Conservation (phyloP, 805 yeast species). For the Lipomyces oligophaga region DNA sequence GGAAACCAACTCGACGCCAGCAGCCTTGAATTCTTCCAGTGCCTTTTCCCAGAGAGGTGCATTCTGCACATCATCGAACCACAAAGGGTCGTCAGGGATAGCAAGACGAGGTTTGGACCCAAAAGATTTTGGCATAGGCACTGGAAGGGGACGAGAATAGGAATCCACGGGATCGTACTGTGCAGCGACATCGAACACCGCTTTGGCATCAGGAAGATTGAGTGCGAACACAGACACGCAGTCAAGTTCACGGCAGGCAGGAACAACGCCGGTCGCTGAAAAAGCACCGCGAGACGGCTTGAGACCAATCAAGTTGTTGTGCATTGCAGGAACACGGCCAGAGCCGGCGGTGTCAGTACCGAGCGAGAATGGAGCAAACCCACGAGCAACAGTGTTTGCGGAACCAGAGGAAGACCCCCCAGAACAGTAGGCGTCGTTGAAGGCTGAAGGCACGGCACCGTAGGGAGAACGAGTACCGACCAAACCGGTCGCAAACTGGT, state of each 20-base stretch:
- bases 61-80: slow-evolving; percentile 83
- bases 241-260: slow-evolving; percentile 95
- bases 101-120: slow-evolving; percentile 63
- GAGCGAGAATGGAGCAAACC: slow-evolving; percentile 80
- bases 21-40: slow-evolving; percentile 46
- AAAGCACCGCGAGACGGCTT: slow-evolving; percentile 89
- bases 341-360: slow-evolving; percentile 99
- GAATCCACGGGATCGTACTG: slow-evolving; percentile 70
- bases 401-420: slow-evolving; percentile 98
- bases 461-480: slow-evolving; percentile 95
- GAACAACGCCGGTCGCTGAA: slow-evolving; percentile 88
- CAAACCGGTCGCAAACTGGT: slow-evolving; percentile 95
- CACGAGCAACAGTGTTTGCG: slow-evolving; percentile 82
- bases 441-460: slow-evolving; percentile 80
- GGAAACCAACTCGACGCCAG: slow-evolving; percentile 59
- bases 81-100: slow-evolving; percentile 65
- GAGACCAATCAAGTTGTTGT: slow-evolving; percentile 86
- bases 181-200: slow-evolving; percentile 65
- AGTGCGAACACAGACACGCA: slow-evolving; percentile 83
- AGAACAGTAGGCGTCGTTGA: slow-evolving; percentile 69
- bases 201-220: slow-evolving; percentile 77
- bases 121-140: slow-evolving; percentile 57
- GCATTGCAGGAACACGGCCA: slow-evolving; percentile 96
- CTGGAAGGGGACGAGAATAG: slow-evolving; percentile 73
- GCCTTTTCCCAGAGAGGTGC: slow-evolving; percentile 63